Percentiles rank a stretch among this genome's conserved stretches.
Evolutionary conservation across 202 grass and related monocot genomes (phyloP).

Genomic region (Cymbopogon flexuosus): DNA sequence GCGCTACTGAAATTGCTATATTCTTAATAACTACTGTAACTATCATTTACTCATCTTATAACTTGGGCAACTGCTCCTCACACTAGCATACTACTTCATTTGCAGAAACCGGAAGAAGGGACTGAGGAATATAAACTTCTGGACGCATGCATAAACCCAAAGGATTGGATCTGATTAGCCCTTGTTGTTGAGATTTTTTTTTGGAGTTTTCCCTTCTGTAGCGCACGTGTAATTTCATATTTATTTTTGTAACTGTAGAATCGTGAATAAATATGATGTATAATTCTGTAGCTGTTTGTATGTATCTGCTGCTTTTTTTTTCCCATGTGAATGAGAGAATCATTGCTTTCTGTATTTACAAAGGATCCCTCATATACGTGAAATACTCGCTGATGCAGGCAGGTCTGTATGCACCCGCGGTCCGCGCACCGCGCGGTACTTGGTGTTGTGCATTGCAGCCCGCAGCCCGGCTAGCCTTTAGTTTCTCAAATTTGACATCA

Average conservation of each 20-base stretch:
- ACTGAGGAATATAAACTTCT: conserved; percentile 95
- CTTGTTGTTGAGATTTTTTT: neutral
- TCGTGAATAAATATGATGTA: conserved; percentile 39
- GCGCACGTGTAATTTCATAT: conserved; percentile 27
- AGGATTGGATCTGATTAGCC: conserved; percentile 69
- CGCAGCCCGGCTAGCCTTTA: no score
- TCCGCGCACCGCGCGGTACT: no score
- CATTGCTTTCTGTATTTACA: neutral
- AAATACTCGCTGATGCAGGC: neutral
- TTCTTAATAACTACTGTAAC: neutral
- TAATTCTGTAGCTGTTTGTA: neutral
- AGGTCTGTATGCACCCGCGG: no score
- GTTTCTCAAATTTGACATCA: no score
- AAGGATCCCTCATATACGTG: neutral
- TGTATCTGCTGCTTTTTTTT: neutral
- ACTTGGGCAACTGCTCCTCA: neutral
- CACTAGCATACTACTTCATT: neutral
- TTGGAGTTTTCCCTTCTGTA: conserved; percentile 4
- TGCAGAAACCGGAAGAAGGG: conserved; percentile 79
- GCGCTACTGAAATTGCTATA: neutral
- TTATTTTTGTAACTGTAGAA: conserved; percentile 24
- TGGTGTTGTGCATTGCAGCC: no score
- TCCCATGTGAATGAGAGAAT: conserved; percentile 5
- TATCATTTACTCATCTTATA: neutral
- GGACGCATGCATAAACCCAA: conserved; percentile 86